A percentile compares a stretch with the other conserved stretches of the same genome.
phyloP scores from a whole-genome alignment of 2,329 filamentous ascomycete genomes.

The Camillea tinctor region DNA sequence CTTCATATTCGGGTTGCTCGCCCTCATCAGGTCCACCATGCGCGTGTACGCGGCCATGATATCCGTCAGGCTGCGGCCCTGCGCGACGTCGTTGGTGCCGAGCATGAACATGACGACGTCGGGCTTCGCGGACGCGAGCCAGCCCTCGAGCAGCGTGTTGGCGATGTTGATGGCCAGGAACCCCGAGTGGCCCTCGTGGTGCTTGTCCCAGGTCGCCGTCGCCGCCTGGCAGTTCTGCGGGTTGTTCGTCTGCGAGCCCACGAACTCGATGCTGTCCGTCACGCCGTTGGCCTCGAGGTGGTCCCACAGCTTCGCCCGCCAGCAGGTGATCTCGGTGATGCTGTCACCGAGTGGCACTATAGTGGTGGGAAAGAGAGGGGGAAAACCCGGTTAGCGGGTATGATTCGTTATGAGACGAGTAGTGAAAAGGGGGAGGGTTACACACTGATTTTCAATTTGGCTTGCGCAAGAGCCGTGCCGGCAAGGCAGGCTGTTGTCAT shows the following conservation, averaged over 20 bases:
- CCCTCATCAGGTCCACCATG: constrained; percentile 38
- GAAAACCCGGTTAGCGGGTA: background rate
- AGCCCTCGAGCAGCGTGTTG: constrained; percentile 38
- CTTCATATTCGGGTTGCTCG: constrained; percentile 37
- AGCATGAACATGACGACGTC: constrained; percentile 47
- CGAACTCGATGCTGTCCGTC: constrained; percentile 39
- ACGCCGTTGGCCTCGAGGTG: constrained; percentile 35
- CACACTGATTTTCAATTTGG: constrained; percentile 20
- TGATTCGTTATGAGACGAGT: background rate
- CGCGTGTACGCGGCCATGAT: constrained; percentile 40
- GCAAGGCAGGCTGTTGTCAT: constrained; percentile 7
- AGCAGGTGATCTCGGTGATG: constrained; percentile 47
- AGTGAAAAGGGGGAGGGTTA: background rate
- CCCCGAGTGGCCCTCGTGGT: constrained; percentile 46
- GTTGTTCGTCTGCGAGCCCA: constrained; percentile 41
- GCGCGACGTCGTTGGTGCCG: constrained; percentile 43
- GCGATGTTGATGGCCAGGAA: constrained; percentile 44
- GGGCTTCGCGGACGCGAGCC: constrained; percentile 37
- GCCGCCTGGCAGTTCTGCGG: constrained; percentile 35
- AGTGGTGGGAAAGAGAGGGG: background rate
- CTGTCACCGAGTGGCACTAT: constrained; percentile 43
- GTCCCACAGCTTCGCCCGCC: constrained; percentile 43
- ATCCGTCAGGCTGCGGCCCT: constrained; percentile 30
- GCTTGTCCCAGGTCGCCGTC: constrained; percentile 36
- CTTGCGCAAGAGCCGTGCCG: constrained; percentile 10